Percentiles rank a stretch among this genome's conserved stretches.
Conservation (phyloP, 1,284 basidiomycete species). For the Termitomyces sp. region DNA sequence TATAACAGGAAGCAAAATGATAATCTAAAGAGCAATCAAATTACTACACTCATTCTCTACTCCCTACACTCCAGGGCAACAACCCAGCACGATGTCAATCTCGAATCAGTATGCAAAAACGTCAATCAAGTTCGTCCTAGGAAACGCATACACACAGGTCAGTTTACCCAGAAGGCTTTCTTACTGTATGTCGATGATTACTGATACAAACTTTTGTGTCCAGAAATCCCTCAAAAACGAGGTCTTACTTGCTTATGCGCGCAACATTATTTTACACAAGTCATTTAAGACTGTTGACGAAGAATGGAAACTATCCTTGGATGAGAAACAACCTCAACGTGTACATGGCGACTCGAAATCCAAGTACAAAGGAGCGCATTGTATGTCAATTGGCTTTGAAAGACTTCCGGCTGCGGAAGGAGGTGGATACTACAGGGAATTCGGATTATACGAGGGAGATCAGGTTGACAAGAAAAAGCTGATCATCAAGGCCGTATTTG, state of each 20-base stretch:
- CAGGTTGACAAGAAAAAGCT: not conserved
- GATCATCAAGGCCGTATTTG: not conserved
- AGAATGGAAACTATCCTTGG: not conserved
- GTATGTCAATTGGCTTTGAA: not conserved
- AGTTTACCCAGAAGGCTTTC: not conserved
- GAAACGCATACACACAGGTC: not conserved
- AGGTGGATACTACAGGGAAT: not conserved
- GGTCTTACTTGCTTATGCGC: not conserved
- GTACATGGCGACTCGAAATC: not conserved
- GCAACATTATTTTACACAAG: not conserved
- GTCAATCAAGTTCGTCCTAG: not conserved
- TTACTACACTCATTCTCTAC: not conserved
- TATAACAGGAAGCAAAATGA: not conserved
- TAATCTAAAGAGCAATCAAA: not conserved
- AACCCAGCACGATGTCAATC: not conserved
- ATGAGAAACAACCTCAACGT: accelerated
- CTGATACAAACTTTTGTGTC: not conserved
- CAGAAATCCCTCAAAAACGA: not conserved
- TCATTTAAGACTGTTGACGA: not conserved
- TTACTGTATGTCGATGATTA: not conserved
- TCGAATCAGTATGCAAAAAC: not conserved
- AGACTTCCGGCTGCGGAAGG: not conserved
- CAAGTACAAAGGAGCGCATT: not conserved
- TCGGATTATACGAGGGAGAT: not conserved
- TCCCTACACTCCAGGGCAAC: not conserved